phyloP scores from a whole-genome alignment of 805 yeast genomes.

The Lachancea mirantina region DNA sequence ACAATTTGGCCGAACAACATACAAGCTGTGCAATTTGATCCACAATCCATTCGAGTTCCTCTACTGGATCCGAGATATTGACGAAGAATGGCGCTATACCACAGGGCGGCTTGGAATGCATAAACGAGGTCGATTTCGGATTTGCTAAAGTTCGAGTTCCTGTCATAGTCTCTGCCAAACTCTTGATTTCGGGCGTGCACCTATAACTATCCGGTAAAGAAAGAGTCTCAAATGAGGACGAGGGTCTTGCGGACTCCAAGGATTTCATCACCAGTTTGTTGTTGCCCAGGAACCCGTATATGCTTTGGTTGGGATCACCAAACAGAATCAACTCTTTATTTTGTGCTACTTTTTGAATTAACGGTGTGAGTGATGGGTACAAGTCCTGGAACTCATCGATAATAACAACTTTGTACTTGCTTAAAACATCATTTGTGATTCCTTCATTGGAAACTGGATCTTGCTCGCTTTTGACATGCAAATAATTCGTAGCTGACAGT shows the following conservation, averaged over 20 bases:
- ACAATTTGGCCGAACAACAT: constrained; percentile 21
- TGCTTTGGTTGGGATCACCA: constrained; percentile 67
- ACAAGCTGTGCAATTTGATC: constrained; percentile 20
- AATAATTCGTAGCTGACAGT: constrained; percentile 16
- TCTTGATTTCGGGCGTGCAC: constrained; percentile 46
- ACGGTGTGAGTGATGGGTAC: constrained; percentile 41
- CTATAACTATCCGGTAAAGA: constrained; percentile 50
- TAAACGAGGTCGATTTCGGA: constrained; percentile 4
- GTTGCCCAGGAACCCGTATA: constrained; percentile 60
- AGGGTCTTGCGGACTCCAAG: constrained; percentile 15
- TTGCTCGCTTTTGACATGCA: constrained; percentile 6
- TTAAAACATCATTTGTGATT: constrained; percentile 10
- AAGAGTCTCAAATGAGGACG: constrained; percentile 24
- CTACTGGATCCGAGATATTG: constrained; percentile 11
- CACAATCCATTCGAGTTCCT: constrained; percentile 19
- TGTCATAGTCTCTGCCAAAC: background rate
- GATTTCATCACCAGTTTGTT: constrained; percentile 30
- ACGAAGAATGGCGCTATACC: constrained; percentile 13
- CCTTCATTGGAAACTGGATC: too few species aligned
- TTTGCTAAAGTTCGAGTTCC: too few species aligned
- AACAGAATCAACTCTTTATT: constrained; percentile 54
- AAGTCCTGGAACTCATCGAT: constrained; percentile 76
- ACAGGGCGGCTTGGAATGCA: constrained; percentile 15
- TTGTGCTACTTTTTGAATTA: constrained; percentile 35
- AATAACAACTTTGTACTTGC: constrained; percentile 37